Evolutionary conservation across 257 asterid species (phyloP), one percentile per base, ranked within the genome.

Genomic region (Solanum rostratum): DNA sequence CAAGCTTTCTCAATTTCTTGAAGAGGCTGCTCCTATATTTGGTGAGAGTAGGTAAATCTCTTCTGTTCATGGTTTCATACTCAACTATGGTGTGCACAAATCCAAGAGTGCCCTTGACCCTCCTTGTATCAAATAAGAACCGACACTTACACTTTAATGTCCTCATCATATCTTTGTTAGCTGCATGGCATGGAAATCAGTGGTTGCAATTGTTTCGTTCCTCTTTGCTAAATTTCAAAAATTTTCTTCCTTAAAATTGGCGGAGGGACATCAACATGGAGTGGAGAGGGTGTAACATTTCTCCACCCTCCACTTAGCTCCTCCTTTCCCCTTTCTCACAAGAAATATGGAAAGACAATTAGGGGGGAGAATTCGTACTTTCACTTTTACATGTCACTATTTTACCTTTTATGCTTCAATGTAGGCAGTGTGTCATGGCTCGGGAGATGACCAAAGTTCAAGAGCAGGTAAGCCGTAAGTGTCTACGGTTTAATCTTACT

Each of bases 391-490:
- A 52, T 62, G 54, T 50, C 68, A 85, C 10, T 22, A 46, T 22
- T 13, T 82, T 84, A 63, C 57, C 62, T 62, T 80, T 82, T 83
- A 49, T 79, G 80, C 55, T 60, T 87, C 82, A 76, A 86, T 83
- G 73, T 92, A 95, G 99, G 95, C 91, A 87, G 86, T 95, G 97
- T 89, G 99, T 96, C 85, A 88, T 96, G 90, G 99, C 98, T 55
- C 95, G 97, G 30, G 99, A 96, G 92, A 92, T 96, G 92, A 96
- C 99, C 90, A 96, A 95, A 90, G 87, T 93, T 13, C 97, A 95
- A 53, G 99, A 96, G 93, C 96, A 93, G 91, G 98, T 96, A 84
- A 33, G 37, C 37, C 37, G 4, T 33, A 33, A 85, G 82, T 33
- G 50, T 50, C 8, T 50, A 50, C 16, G 63, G 27, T 4, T 78